Evolutionary conservation across 2,329 filamentous ascomycete species (phyloP).

Genomic region (Cadophora gregata): DNA sequence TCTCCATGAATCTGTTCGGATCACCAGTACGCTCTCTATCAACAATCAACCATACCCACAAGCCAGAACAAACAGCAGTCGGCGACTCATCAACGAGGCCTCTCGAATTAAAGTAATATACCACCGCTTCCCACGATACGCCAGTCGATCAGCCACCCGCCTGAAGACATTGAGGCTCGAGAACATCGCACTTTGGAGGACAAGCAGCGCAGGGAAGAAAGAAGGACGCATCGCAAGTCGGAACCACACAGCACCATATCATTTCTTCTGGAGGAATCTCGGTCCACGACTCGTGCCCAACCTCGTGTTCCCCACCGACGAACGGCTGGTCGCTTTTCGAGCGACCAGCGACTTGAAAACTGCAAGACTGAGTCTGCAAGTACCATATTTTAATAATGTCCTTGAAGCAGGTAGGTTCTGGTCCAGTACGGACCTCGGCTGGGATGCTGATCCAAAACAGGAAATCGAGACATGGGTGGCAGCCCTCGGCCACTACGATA

Average conservation of each 20-base stretch:
- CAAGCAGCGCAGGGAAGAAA: slow-evolving; percentile 1
- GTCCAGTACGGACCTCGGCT: slow-evolving; percentile 11
- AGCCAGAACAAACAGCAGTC: slow-evolving; percentile 13
- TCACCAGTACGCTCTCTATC: slow-evolving; percentile 26
- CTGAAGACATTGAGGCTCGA: slow-evolving; percentile 22
- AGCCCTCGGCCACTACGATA: slow-evolving; percentile 90
- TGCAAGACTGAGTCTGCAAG: slow-evolving; percentile 17
- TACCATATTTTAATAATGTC: slow-evolving; percentile 45
- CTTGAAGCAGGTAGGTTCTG: slow-evolving; percentile 49
- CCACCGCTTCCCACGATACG: slow-evolving; percentile 24
- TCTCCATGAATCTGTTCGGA: slow-evolving; percentile 26
- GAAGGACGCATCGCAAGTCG: slow-evolving; percentile 2
- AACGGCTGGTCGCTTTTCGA: slow-evolving; percentile 36
- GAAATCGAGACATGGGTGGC: slow-evolving; percentile 99
- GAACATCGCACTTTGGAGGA: slow-evolving; percentile 4
- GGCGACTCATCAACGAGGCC: neutral
- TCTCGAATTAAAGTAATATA: slow-evolving; percentile 32
- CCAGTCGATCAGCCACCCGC: slow-evolving; percentile 20
- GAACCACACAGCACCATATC: slow-evolving; percentile 25
- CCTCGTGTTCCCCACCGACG: slow-evolving; percentile 28
- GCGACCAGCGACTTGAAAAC: slow-evolving; percentile 35
- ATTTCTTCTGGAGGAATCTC: slow-evolving; percentile 15
- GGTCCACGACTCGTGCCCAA: slow-evolving; percentile 12
- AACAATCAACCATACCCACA: slow-evolving; percentile 10
- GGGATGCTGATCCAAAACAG: slow-evolving; percentile 47